Conservation (phyloP, 306 rosid species). For the Sesbania bispinosa region DNA sequence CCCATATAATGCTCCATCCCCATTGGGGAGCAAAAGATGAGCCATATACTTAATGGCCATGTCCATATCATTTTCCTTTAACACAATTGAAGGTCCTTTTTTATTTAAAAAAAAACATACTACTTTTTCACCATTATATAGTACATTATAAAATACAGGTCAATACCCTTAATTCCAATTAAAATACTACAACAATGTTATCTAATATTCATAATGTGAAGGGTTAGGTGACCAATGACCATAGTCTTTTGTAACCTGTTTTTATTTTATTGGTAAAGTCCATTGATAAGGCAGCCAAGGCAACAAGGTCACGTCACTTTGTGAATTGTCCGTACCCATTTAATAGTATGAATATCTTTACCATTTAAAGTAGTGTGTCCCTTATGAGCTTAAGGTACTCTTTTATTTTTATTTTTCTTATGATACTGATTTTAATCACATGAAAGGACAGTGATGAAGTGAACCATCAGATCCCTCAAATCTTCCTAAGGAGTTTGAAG, state of each 20-base stretch:
- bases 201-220: constrained; percentile 16
- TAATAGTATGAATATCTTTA: constrained; percentile 14
- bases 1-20: constrained; percentile 25
- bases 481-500: constrained; percentile 5
- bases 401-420: not conserved
- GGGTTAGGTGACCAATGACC: constrained; percentile 17
- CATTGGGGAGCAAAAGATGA: constrained; percentile 31
- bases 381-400: constrained; percentile 24
- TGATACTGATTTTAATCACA: constrained; percentile 30
- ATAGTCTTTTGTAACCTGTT: not conserved
- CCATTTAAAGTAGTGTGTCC: constrained; percentile 33
- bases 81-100: not conserved
- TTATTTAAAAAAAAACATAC: not conserved
- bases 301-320: constrained; percentile 28
- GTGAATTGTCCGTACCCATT: constrained; percentile 19
- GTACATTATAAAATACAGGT: not conserved
- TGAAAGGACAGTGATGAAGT: constrained; percentile 36
- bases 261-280: constrained; percentile 15
- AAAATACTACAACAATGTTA: not conserved
- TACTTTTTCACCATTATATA: not conserved
- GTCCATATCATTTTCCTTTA: constrained; percentile 18
- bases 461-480: constrained; percentile 34
- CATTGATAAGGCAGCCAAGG: constrained; percentile 29
- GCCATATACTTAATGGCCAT: constrained; percentile 11
- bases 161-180: not conserved